phyloP scores from a whole-genome alignment of 305 asterid genomes.

The Fraxinus greggii region DNA sequence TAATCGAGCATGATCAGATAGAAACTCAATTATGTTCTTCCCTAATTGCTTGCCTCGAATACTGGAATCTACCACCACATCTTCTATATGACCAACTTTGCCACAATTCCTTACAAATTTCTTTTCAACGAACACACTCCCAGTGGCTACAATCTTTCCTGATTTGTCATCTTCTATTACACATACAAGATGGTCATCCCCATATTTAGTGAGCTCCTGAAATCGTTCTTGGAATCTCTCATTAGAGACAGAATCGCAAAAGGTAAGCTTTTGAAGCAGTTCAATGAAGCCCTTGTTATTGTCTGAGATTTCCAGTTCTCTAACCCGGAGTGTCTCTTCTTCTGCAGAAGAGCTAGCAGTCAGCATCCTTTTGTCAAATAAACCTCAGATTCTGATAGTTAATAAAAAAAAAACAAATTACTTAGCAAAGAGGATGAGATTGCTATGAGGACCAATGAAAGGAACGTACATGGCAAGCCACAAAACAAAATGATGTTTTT shows the following conservation, averaged over 20 bases:
- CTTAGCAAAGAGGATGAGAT: background rate
- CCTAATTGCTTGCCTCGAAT: conserved; percentile 73
- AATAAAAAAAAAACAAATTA: background rate
- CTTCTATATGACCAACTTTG: conserved; percentile 82
- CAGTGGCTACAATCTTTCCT: conserved; percentile 65
- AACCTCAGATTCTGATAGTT: background rate
- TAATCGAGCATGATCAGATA: conserved; percentile 58
- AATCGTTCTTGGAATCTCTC: conserved; percentile 33
- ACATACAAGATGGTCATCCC: conserved; percentile 59
- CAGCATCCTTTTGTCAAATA: conserved; percentile 24
- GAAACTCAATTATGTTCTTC: conserved; percentile 58
- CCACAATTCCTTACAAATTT: conserved; percentile 73
- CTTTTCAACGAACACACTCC: conserved; percentile 69
- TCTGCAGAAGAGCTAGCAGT: conserved; percentile 20
- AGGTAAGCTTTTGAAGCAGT: conserved; percentile 38
- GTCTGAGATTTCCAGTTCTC: conserved; percentile 61
- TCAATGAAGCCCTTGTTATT: conserved; percentile 41
- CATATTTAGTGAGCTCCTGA: conserved; percentile 29
- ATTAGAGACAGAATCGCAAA: conserved; percentile 34
- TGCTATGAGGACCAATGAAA: background rate
- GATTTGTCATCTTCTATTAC: conserved; percentile 54
- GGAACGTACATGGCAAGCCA: background rate
- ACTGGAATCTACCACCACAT: conserved; percentile 77
- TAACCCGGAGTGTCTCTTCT: conserved; percentile 41
- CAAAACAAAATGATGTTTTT: background rate